Evolutionary conservation across 202 grass and related monocot genomes (phyloP), one percentile per base, ranked within the genome.

Genomic region (Alloteropsis angusta): DNA sequence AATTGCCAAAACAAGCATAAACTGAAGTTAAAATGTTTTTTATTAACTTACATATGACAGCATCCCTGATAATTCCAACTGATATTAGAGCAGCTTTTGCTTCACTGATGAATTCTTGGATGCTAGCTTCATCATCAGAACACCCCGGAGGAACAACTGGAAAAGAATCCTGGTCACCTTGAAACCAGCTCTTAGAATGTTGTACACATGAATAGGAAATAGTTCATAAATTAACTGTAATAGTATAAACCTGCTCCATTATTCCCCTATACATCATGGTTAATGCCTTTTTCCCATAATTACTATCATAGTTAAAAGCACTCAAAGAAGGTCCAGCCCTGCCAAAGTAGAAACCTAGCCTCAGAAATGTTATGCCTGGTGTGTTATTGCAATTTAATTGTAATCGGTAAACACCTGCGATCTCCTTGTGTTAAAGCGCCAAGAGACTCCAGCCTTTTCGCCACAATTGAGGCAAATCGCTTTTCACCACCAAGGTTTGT

Each of bases 351-450:
- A 82, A 82, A 77, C 55, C 36, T 53, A 78, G 6, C 36, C 4
- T 84, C 57, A 72, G 71, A 75, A 84, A 72, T 80, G 50, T 58
- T 69, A 65, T 67, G 8, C 38, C 23, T 68, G 37, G 64, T 48
- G 17, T 43, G 38, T 37, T 13, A 52, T 49, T 43, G 30, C 5
- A 66, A 68, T 67, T 75, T 68, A 46, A 50, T 36, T 84, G 53
- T 77, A 74, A 68, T 78, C 53, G 6, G 46, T 45, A 86, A 72
- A 86, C 71, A 96, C 92, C 96, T 99, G 81, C 92, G 92, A 76
- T 99, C 96, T 58, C 96, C 96, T 91, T 99, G 96, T 62, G 96
- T 99, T 86, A 99, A 85, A 82, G 96, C 96, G 67, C 96, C 96
- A 79, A 99, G 96, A 78, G 96, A 93, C 74, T 96, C 96, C 5